Base-by-base conservation (phyloP, 202 grass and related monocot species). In the Cymbopogon flexuosus region DNA sequence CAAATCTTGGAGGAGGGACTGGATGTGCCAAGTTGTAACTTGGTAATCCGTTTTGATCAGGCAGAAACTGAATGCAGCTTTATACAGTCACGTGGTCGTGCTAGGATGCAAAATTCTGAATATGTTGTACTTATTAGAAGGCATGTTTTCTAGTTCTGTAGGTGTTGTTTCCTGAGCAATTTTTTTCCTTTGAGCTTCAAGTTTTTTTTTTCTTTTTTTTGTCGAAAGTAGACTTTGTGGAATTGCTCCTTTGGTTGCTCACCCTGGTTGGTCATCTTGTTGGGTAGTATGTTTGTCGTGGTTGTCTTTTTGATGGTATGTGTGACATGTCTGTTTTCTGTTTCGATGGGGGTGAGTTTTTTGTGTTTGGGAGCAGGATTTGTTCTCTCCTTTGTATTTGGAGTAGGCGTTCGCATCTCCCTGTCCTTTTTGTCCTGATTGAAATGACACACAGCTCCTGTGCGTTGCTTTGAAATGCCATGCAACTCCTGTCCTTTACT, bases 41-140 rank as follows among this genome's bases (percentile, higher is more conserved):
- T 97, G 79, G 84, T 97, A 52, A 65, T 97, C 22, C 80, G 93
- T 19, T 97, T 97, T 89, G 93, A 97, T 91, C 90, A n/a, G 46
- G 60, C 90, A 43, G 65, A 22, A 64, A 93, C 90, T 79, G 84
- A 83, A n/a, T 68, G 86, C 69, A 91, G 93, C 70, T 97, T 97
- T 90, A 97, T 97, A 85, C 93, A 97, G 77, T 97, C 93, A 36
- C 82, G 90, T 40, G 93, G 93, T 49, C 93, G 93, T 58, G 93
- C 93, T 59, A 84, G 93, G 79, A 90, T 79, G 87, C 81, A 78
- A 72, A 84, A 73, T 40, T 97, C 93, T 80, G 78, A 97, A 46
- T 97, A 91, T 86, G 27, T 97, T 64, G 77, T 97, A 62, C 76
- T 97, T 71, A 39, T 91, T 70, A 80, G 35, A 76, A 68, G 86